Base-by-base conservation (phyloP, 192 early-diverging fungal genomes). In the Entophlyctis luteolus region DNA sequence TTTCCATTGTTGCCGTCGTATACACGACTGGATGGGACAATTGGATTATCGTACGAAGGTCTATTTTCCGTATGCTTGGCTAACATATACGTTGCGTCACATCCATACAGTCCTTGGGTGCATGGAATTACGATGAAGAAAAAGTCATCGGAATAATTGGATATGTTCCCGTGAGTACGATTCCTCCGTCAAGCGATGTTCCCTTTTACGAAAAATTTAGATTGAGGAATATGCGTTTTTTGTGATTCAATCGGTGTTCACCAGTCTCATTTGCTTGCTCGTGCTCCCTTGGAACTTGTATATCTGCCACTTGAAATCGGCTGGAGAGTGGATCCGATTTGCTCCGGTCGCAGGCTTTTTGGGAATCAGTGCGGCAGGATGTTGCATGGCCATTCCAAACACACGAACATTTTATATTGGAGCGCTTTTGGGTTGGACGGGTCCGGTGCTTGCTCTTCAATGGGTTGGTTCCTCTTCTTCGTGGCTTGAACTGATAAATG, bases 211-310 rank as follows among this genome's bases (percentile, higher is more conserved):
- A 53, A 25, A 16, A 33, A 56, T 14, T 6, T 10, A 66, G 63
- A 31, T 85, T 56, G 83, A 85, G 62, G 83, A 85, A 58, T 85
- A 85, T 54, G 62, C 75, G 39, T 85, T 85, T 59, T 85, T 85
- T 57, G 50, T 80, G 36, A 80, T 85, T 37, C 80, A 82, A 75
- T 78, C 83, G 0, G 48, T 75, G 2, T 80, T 82, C 45, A 77
- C 77, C 0, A 55, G 74, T 14, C 70, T 71, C 6, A 25, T 56
- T 31, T 59, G 32, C n/a, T 4, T 55, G 25, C 25, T 47, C 1
- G 28, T 63, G 23, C n/a, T 38, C 3, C 55, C 59, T 37, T 70
- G 68, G 68, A 36, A 35, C 16, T 22, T 60, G 37, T 46, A 66
- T 18, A 34, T 48, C n/a, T 23, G 47, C 18, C 53, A 58, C 37